Percentiles rank a stretch among this genome's conserved stretches.
Conservation (phyloP, 148 eudicot genomes). For the Fagopyrum esculentum region DNA sequence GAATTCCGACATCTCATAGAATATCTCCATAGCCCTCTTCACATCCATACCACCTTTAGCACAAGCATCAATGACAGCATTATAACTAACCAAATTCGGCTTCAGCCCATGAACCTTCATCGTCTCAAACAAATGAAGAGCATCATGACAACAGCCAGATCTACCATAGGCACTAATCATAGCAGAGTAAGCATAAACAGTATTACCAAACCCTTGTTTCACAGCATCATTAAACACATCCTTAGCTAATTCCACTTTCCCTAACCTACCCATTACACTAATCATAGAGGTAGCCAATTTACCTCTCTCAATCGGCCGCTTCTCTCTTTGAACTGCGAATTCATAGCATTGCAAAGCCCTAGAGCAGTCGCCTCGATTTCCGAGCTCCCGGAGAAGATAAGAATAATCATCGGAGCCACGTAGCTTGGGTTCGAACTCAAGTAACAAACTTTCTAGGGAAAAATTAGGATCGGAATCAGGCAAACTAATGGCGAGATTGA, state of each 20-base stretch:
- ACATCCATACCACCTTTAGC: slow-evolving; percentile 85
- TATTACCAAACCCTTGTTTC: slow-evolving; percentile 66
- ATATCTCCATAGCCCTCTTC: slow-evolving; percentile 43
- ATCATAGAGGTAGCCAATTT: slow-evolving; percentile 85
- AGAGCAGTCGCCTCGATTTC: slow-evolving; percentile 55
- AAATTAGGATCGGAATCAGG: slow-evolving; percentile 17
- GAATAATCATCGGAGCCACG: slow-evolving; percentile 72
- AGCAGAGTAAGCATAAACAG: slow-evolving; percentile 89
- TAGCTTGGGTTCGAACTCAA: slow-evolving; percentile 24
- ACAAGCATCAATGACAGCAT: slow-evolving; percentile 93
- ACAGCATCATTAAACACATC: slow-evolving; percentile 69
- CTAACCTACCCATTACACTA: slow-evolving; percentile 86
- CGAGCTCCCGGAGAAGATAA: slow-evolving; percentile 70
- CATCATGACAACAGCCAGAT: slow-evolving; percentile 68
- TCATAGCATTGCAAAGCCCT: slow-evolving; percentile 65
- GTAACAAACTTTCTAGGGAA: slow-evolving; percentile 18
- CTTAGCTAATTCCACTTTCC: slow-evolving; percentile 69
- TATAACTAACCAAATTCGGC: slow-evolving; percentile 89
- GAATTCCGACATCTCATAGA: slow-evolving; percentile 56
- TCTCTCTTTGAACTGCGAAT: slow-evolving; percentile 52
- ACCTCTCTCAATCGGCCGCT: slow-evolving; percentile 52
- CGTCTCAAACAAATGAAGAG: slow-evolving; percentile 55
- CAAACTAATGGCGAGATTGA: slow-evolving; percentile 27
- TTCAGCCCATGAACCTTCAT: slow-evolving; percentile 69
- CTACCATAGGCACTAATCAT: slow-evolving; percentile 81